phyloP scores from a whole-genome alignment of 2,329 filamentous ascomycete genomes.

The Exserohilum turcica region DNA sequence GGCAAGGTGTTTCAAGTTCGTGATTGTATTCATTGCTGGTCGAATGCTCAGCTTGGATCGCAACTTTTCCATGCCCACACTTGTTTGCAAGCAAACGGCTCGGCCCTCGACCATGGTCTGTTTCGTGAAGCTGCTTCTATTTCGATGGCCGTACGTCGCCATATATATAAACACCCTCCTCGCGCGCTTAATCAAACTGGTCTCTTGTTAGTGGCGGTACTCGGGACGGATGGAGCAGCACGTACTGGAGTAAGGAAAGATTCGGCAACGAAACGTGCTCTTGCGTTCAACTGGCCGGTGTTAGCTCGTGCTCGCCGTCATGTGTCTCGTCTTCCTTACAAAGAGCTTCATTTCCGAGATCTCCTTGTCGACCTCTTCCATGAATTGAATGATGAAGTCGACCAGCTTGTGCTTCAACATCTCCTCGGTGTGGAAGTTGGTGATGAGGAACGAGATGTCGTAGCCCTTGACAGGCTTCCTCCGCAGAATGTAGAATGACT shows the following conservation, averaged over 20 bases:
- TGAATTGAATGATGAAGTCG: slow-evolving; percentile 98
- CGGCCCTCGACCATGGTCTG: background rate
- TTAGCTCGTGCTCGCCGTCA: slow-evolving; percentile 32
- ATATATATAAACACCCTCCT: slow-evolving; percentile 18
- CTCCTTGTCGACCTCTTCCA: slow-evolving; percentile 99
- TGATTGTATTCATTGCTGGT: slow-evolving; percentile 21
- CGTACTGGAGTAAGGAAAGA: slow-evolving; percentile 93
- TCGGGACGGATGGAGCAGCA: slow-evolving; percentile 1
- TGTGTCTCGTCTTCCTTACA: slow-evolving; percentile 60
- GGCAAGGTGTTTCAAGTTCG: slow-evolving; percentile 1
- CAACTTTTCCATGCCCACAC: slow-evolving; percentile 7
- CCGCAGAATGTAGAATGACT: slow-evolving; percentile 94
- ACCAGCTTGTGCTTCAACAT: slow-evolving; percentile 99
- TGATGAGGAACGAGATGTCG: slow-evolving; percentile 98
- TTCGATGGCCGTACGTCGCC: slow-evolving; percentile 2
- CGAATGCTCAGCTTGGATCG: slow-evolving; percentile 15
- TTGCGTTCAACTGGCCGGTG: slow-evolving; percentile 77
- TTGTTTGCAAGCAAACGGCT: slow-evolving; percentile 4
- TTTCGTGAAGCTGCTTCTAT: slow-evolving; percentile 5
- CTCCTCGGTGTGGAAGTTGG: slow-evolving; percentile 97
- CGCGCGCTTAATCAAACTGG: slow-evolving; percentile 33
- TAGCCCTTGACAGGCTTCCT: slow-evolving; percentile 98
- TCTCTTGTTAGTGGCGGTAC: slow-evolving; percentile 8
- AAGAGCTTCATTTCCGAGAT: slow-evolving; percentile 99
- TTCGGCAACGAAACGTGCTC: slow-evolving; percentile 96